Percentiles rank a stretch among this genome's conserved stretches.
phyloP scores from a whole-genome alignment of 257 asterid species.

The Rehmannia glutinosa region DNA sequence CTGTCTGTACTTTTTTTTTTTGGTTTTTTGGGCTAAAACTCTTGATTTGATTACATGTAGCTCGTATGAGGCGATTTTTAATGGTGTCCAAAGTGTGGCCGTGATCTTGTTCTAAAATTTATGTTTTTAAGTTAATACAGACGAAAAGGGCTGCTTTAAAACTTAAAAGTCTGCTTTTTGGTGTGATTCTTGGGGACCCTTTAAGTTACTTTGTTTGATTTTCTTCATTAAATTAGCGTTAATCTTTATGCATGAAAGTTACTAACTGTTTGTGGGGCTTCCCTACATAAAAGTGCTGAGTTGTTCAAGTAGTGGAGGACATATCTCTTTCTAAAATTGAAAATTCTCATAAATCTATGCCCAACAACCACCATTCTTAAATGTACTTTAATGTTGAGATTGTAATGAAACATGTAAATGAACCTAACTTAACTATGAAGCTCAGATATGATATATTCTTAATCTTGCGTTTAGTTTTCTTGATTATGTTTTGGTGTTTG shows the following conservation, averaged over 20 bases:
- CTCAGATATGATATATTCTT: too few relatives aligned
- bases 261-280: slow-evolving; percentile 3
- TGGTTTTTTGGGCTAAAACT: background rate
- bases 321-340: background rate
- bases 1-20: background rate
- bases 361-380: too few relatives aligned
- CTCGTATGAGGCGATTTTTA: background rate
- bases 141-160: too few relatives aligned
- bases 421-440: too few relatives aligned
- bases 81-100: background rate
- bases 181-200: slow-evolving; percentile 8
- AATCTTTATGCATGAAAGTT: background rate
- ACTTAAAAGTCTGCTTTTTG: slow-evolving; percentile 17
- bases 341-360: too few relatives aligned
- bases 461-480: background rate
- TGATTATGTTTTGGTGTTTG: background rate
- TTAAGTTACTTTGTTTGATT: background rate
- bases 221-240: background rate
- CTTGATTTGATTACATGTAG: background rate
- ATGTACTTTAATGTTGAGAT: too few relatives aligned
- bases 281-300: background rate
- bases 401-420: too few relatives aligned
- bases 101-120: background rate
- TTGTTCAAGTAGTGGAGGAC: slow-evolving; percentile 15
- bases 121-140: too few relatives aligned